Conservation (phyloP, 2,329 filamentous ascomycete genomes). For the Phyllosticta citriasiana region DNA sequence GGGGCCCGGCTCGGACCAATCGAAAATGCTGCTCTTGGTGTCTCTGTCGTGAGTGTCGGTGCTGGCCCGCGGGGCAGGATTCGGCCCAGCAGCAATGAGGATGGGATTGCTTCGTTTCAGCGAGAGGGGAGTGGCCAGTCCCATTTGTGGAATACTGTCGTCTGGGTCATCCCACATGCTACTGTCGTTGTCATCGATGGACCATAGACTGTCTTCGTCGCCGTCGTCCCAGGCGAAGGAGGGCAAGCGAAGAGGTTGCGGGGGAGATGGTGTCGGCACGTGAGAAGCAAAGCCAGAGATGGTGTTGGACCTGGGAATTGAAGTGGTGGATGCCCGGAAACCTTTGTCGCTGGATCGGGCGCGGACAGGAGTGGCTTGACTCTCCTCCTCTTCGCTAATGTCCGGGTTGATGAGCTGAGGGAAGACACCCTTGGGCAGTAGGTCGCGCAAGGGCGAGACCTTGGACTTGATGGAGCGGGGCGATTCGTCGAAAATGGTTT, state of each 20-base stretch:
- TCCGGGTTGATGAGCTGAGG: conserved; percentile 29
- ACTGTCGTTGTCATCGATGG: conserved; percentile 26
- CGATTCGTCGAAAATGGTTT: conserved; percentile 75
- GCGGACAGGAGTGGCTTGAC: conserved; percentile 37
- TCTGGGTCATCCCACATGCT: conserved; percentile 31
- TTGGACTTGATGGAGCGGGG: conserved; percentile 42
- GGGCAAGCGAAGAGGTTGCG: conserved; percentile 31
- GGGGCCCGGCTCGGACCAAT: conserved; percentile 60
- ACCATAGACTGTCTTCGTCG: conserved; percentile 31
- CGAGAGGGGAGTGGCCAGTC: conserved; percentile 22
- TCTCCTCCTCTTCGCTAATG: conserved; percentile 42
- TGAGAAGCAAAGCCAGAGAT: conserved; percentile 29
- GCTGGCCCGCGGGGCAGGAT: conserved; percentile 16
- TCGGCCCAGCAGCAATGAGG: conserved; percentile 21
- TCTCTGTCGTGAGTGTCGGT: conserved; percentile 29
- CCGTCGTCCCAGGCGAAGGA: conserved; percentile 31
- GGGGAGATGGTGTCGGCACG: conserved; percentile 34
- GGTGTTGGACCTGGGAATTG: conserved; percentile 14
- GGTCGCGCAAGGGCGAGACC: conserved; percentile 37
- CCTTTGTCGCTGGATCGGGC: conserved; percentile 30
- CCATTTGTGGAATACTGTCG: conserved; percentile 21
- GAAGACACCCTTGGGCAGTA: conserved; percentile 39
- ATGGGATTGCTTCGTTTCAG: conserved; percentile 24
- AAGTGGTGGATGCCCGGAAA: conserved; percentile 26
- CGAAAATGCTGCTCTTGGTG: conserved; percentile 59